Percentiles rank a stretch among this genome's conserved stretches.
phyloP scores from a whole-genome alignment of 768 basidiomycete genomes.

The Pilatotrama ljubarskyi region DNA sequence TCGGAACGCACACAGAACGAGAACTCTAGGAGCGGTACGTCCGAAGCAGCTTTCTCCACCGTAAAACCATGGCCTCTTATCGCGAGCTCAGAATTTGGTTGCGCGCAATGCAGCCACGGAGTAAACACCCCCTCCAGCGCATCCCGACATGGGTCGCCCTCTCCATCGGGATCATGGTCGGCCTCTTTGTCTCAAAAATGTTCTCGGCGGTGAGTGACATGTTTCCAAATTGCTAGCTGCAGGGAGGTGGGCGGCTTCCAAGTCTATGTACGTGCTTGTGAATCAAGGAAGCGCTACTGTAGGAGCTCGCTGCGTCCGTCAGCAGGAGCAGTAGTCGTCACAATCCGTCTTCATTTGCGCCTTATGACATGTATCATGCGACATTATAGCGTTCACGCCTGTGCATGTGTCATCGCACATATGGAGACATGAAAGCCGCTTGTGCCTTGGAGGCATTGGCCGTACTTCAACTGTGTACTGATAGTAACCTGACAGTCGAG shows the following conservation, averaged over 20 bases:
- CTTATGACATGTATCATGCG: no score
- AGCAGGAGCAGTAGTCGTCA: no score
- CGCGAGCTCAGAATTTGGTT: slow-evolving; percentile 8
- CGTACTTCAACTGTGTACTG: neutral
- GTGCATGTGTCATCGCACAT: no score
- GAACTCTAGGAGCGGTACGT: slow-evolving; percentile 9
- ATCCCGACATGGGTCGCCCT: slow-evolving; percentile 34
- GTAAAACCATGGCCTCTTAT: slow-evolving; percentile 12
- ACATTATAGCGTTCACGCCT: no score
- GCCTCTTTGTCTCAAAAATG: slow-evolving; percentile 28
- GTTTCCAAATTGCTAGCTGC: no score
- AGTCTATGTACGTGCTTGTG: no score
- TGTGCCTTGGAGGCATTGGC: neutral
- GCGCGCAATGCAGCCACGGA: slow-evolving; percentile 28
- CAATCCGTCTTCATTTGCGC: no score
- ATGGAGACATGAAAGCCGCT: no score
- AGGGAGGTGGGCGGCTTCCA: no score
- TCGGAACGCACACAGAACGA: slow-evolving; percentile 6
- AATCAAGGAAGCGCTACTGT: no score
- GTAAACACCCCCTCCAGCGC: slow-evolving; percentile 27
- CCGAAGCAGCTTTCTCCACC: neutral
- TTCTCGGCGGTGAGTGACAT: slow-evolving; percentile 27
- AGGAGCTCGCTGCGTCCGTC: no score
- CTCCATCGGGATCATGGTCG: slow-evolving; percentile 30
- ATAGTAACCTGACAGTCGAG: slow-evolving; percentile 14